Evolutionary conservation across 352 stramenopile genomes (phyloP).

Genomic region (Pythium dissotocum): DNA sequence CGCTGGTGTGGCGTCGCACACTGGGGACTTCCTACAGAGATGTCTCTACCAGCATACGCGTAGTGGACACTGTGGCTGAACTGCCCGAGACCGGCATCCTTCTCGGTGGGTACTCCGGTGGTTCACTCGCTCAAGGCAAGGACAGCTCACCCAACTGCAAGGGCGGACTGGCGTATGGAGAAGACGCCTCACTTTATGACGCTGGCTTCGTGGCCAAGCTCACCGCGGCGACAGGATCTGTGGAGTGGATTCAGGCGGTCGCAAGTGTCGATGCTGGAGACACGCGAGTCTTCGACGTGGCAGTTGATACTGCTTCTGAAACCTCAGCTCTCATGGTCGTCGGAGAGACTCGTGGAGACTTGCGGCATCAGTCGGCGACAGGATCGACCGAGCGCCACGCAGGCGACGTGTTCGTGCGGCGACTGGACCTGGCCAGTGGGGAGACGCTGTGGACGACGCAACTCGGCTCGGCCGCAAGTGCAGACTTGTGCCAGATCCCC

Average conservation of each 20-base stretch:
- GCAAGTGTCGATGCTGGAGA: neutral
- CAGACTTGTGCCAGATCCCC: constrained; percentile 15
- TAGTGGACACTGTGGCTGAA: neutral
- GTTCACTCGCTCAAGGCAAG: constrained; percentile 4
- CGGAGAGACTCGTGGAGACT: constrained; percentile 30
- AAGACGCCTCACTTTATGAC: constrained; percentile 1
- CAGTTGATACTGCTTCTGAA: constrained; percentile 1
- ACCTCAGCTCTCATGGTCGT: constrained; percentile 20
- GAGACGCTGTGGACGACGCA: constrained; percentile 27
- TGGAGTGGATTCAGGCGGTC: constrained; percentile 7
- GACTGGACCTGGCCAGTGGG: constrained; percentile 21
- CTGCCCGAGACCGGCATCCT: constrained; percentile 1
- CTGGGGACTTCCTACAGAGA: constrained; percentile 15
- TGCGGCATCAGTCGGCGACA: neutral
- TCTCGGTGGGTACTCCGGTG: constrained; percentile 15
- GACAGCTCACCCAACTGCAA: constrained; percentile 10
- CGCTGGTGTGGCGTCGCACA: constrained; percentile 13
- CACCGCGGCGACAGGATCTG: neutral
- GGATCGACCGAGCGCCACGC: constrained; percentile 7
- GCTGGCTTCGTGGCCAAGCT: constrained; percentile 21
- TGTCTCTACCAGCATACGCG: constrained; percentile 4
- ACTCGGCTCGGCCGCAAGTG: constrained; percentile 2
- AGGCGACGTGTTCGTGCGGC: constrained; percentile 32
- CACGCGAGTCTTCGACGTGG: constrained; percentile 31
- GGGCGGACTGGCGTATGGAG: neutral